These are phyloP conservation scores for Rhododendron henanense DNA, from an alignment of 148 eudicot species.

Conservation along the genomic window DNA sequence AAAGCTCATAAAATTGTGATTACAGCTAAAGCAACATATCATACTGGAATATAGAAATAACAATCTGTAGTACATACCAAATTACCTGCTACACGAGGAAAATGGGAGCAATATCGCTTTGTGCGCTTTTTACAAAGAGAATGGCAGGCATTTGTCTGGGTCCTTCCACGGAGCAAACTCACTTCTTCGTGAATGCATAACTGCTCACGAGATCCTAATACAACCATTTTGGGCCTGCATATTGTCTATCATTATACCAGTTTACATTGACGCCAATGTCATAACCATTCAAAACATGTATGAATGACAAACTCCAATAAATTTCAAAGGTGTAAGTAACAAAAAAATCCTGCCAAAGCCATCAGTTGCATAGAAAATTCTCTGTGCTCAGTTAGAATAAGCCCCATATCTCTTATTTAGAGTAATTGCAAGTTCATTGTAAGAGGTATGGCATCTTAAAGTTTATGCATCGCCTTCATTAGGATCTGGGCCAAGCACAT, in stretches of 20 bases:
- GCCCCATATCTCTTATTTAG: background rate
- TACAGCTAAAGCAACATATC: background rate
- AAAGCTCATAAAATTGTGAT: background rate
- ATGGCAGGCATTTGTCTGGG: constrained; percentile 89
- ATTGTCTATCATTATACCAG: constrained; percentile 1
- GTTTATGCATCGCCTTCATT: background rate
- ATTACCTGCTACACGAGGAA: constrained; percentile 63
- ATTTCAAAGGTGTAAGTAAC: background rate
- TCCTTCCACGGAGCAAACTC: constrained; percentile 70
- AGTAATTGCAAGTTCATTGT: background rate
- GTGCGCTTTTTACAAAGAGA: constrained; percentile 56
- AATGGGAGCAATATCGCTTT: constrained; percentile 66
- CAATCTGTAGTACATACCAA: background rate
- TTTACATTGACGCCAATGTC: background rate
- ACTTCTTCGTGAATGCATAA: constrained; percentile 90
- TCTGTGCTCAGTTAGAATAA: background rate
- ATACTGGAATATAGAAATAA: background rate
- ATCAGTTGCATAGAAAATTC: background rate
- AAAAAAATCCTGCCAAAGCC: background rate
- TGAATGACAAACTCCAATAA: background rate
- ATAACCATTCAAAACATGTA: background rate
- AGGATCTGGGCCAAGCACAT: background rate
- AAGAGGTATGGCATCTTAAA: background rate
- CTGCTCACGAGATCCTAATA: constrained; percentile 98
- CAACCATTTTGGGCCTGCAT: constrained; percentile 93